Base-by-base conservation (phyloP, 2,329 filamentous ascomycete genomes). In the Aspergillus arachidicola region DNA sequence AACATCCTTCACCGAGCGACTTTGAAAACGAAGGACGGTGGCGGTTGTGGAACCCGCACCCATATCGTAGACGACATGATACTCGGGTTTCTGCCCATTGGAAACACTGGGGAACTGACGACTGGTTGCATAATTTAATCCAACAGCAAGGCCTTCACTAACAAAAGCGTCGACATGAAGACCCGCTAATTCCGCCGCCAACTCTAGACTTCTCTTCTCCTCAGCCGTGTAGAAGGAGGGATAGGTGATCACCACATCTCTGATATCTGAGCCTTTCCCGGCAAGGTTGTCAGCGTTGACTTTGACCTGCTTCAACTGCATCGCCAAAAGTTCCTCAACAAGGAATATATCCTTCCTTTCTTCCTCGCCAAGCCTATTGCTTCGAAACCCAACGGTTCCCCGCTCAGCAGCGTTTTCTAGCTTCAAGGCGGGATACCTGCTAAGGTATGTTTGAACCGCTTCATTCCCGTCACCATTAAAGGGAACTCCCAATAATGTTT, bases 41-140 rank as follows among this genome's bases (percentile, higher is more conserved):
- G 94, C 94, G 71, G 93, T 96, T 36, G 94, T 91, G 53, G 93
- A 97, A 5, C 95, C 95, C 69, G 95, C 94, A 69, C 95, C 95
- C 94, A 99, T 98, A 76, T 99, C 95, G 74, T 95, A 99, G 34
- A 99, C 88, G 76, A 99, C 81, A 80, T 99, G 93, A 71, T 94
- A 87, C 79, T 99, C 95, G 0, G 95, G 90, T 81, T 93, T 93
- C 68, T 87, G 90, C 60, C 92, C 93, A 59, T 95, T 89, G 60
- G 87, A 91, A 64, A 95, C 84, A 71, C 87, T 93, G 43, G 94
- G 93, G 79, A 98, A 99, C 19, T 91, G 93, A 72, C 95, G 88
- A 73, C 87, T 91, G 32, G 93, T 97, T 50, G 95, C 95, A 78
- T 98, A 99, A 81, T 99, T 96, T 69, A 99, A 81, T 30, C 93